Percentiles rank a stretch among this genome's conserved stretches.
These are phyloP conservation scores for Fusarium secorum DNA, from an alignment of 2,329 filamentous ascomycete genomes.

Conservation along the genomic window DNA sequence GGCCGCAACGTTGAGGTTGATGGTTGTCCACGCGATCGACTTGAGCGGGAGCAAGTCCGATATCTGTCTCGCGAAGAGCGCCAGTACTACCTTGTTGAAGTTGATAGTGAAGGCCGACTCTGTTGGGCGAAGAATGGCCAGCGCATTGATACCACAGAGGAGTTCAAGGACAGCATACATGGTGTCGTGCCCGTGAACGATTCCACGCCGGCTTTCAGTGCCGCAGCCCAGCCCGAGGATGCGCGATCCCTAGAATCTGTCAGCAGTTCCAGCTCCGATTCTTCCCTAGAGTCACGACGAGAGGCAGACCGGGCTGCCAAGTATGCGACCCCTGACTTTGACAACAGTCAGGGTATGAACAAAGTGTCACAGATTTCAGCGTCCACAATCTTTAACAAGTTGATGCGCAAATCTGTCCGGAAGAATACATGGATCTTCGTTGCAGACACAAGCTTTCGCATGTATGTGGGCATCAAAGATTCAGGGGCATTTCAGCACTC, in stretches of 20 bases:
- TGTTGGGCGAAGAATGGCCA: constrained; percentile 86
- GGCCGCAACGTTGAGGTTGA: constrained; percentile 75
- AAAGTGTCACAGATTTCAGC: constrained; percentile 71
- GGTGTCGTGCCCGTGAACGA: constrained; percentile 73
- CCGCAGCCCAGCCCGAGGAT: constrained; percentile 28
- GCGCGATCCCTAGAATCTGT: constrained; percentile 16
- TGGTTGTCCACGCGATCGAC: constrained; percentile 73
- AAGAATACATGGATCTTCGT: constrained; percentile 96
- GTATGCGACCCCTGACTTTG: constrained; percentile 70
- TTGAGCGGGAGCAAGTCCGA: constrained; percentile 81
- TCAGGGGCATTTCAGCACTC: constrained; percentile 90
- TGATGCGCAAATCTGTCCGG: constrained; percentile 79
- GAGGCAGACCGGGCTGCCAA: constrained; percentile 69
- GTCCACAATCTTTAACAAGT: constrained; percentile 77
- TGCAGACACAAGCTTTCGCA: constrained; percentile 81
- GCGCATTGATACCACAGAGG: constrained; percentile 76
- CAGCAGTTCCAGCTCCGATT: constrained; percentile 45
- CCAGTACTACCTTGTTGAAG: constrained; percentile 78
- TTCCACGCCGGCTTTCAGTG: constrained; percentile 61
- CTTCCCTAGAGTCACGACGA: constrained; percentile 55
- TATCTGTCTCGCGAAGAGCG: constrained; percentile 87
- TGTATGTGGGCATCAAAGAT: constrained; percentile 91
- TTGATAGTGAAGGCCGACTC: constrained; percentile 78
- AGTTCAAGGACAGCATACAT: constrained; percentile 81
- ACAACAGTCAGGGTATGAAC: constrained; percentile 64